Conservation (phyloP, 164 flowering plant species). For the Vitis cinerea region DNA sequence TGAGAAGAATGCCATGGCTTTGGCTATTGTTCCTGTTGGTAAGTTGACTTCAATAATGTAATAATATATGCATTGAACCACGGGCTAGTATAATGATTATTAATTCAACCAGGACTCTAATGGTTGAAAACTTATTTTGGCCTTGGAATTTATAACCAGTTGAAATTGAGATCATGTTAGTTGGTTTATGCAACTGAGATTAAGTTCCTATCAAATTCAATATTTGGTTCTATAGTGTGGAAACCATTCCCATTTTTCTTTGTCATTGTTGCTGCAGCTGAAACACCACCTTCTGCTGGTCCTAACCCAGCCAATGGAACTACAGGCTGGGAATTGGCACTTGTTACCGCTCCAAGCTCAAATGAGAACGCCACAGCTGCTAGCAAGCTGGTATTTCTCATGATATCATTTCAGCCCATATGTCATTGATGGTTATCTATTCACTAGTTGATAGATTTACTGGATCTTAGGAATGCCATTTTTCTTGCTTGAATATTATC, state of each 20-base stretch:
- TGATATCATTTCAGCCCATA: not conserved
- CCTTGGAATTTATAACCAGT: no score
- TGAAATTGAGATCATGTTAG: no score
- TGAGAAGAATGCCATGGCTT: slow-evolving; percentile 85
- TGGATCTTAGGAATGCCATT: no score
- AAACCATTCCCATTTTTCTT: not conserved
- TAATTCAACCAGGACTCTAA: no score
- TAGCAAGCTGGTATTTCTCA: slow-evolving; percentile 68
- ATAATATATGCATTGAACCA: no score
- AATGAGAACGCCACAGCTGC: slow-evolving; percentile 61
- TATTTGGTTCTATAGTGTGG: no score
- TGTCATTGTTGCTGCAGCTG: slow-evolving; percentile 30
- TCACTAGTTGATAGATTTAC: no score
- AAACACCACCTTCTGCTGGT: slow-evolving; percentile 45
- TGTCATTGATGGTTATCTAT: not conserved
- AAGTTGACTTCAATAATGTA: slow-evolving; percentile 14
- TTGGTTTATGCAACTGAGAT: no score
- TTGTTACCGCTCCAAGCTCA: slow-evolving; percentile 92
- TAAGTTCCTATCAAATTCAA: no score
- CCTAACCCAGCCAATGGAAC: slow-evolving; percentile 44
- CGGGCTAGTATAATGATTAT: no score
- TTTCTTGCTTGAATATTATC: no score
- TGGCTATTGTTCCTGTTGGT: slow-evolving; percentile 94
- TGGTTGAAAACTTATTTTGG: no score
- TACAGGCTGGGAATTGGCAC: slow-evolving; percentile 94